Conservation (phyloP, 2,329 filamentous ascomycete genomes). For the Aspergillus ochraceoroseus region DNA sequence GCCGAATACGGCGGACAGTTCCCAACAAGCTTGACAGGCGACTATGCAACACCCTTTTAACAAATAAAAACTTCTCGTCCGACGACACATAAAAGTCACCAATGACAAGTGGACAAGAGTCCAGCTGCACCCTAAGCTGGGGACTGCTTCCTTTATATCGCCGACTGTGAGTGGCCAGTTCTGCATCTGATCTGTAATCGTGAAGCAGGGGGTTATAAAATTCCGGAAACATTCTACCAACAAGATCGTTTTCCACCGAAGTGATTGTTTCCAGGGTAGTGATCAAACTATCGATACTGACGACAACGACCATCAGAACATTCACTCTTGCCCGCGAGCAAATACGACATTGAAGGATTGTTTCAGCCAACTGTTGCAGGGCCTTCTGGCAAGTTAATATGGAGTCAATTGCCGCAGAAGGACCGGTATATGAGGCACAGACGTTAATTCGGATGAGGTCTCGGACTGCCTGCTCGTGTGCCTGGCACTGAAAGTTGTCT, state of each 20-base stretch:
- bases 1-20: slow-evolving; percentile 26
- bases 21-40: slow-evolving; percentile 29
- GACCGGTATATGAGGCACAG: slow-evolving; percentile 16
- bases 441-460: slow-evolving; percentile 24
- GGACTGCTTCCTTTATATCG: slow-evolving; percentile 9
- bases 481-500: slow-evolving; percentile 21
- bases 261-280: slow-evolving; percentile 25
- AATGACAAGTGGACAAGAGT: slow-evolving; percentile 27
- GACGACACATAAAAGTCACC: slow-evolving; percentile 25
- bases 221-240: slow-evolving; percentile 15
- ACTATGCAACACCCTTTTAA: slow-evolving; percentile 26
- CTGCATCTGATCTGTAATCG: slow-evolving; percentile 9
- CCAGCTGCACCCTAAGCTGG: slow-evolving; percentile 22
- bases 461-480: slow-evolving; percentile 23
- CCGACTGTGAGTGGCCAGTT: slow-evolving; percentile 1
- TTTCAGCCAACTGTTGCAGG: slow-evolving; percentile 27
- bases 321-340: slow-evolving; percentile 26
- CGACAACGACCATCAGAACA: slow-evolving; percentile 30
- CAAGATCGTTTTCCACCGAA: slow-evolving; percentile 13
- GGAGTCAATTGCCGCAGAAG: slow-evolving; percentile 24
- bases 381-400: slow-evolving; percentile 28
- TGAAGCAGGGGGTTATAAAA: slow-evolving; percentile 12
- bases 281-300: slow-evolving; percentile 30
- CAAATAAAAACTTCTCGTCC: slow-evolving; percentile 28
- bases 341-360: slow-evolving; percentile 27